These are phyloP conservation scores for Tilletia caries DNA, from an alignment of 1,284 basidiomycete genomes.

Conservation along the genomic window DNA sequence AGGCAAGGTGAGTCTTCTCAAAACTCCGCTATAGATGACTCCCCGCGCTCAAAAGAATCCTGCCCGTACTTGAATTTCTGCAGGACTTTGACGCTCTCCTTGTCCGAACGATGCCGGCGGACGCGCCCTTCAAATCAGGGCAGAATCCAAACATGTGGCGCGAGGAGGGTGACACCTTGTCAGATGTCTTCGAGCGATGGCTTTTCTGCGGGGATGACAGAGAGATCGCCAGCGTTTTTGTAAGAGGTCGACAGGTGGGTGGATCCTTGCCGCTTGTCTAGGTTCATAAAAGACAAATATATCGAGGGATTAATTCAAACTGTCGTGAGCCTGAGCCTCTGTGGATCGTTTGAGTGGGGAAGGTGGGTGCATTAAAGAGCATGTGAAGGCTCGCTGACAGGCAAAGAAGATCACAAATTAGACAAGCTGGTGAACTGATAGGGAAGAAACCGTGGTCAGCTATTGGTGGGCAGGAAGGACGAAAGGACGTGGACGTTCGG, in stretches of 20 bases:
- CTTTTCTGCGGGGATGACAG: slow-evolving; percentile 66
- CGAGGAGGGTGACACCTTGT: slow-evolving; percentile 54
- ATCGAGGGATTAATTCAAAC: neutral
- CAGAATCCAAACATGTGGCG: slow-evolving; percentile 65
- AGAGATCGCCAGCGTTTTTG: slow-evolving; percentile 79
- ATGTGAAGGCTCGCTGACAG: neutral
- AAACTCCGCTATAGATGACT: neutral
- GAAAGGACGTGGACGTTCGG: neutral
- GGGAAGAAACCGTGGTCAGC: neutral
- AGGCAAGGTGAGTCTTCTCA: slow-evolving; percentile 60
- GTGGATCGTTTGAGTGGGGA: neutral
- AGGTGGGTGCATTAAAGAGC: neutral
- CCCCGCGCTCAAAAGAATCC: too few relatives aligned
- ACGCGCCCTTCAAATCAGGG: neutral
- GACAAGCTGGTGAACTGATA: slow-evolving; percentile 2
- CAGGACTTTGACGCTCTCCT: slow-evolving; percentile 81
- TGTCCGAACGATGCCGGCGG: slow-evolving; percentile 57
- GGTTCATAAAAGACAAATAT: too few relatives aligned
- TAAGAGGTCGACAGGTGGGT: slow-evolving; percentile 74
- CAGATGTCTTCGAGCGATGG: slow-evolving; percentile 44
- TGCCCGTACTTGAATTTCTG: neutral
- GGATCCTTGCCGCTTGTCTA: slow-evolving; percentile 56
- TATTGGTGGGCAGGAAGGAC: too few relatives aligned
- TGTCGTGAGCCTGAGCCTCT: neutral
- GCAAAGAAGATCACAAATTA: neutral